These are phyloP conservation scores for Psidium guajava DNA, from an alignment of 345 rosid genomes.

Conservation along the genomic window DNA sequence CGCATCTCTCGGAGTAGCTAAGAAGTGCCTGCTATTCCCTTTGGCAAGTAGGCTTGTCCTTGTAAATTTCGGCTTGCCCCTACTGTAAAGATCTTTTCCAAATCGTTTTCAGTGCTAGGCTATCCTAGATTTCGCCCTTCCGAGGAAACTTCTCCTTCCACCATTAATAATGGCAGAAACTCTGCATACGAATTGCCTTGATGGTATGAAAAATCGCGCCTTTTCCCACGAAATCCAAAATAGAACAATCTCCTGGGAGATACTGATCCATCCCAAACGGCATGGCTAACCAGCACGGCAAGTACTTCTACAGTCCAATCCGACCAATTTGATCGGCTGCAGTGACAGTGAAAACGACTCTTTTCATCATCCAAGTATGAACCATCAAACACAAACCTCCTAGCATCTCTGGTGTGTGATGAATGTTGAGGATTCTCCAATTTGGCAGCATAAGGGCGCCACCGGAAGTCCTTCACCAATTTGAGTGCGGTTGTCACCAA, in stretches of 20 bases:
- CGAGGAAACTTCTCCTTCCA: no score
- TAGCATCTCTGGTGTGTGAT: background rate
- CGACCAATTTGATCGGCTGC: constrained; percentile 9
- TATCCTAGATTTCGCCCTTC: no score
- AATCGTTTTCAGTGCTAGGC: no score
- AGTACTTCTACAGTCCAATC: background rate
- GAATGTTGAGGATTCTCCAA: background rate
- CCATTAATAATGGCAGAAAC: no score
- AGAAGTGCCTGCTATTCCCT: no score
- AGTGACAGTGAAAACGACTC: constrained; percentile 5
- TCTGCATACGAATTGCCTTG: no score
- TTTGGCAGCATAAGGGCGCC: constrained; percentile 13
- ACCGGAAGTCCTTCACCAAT: constrained; percentile 6
- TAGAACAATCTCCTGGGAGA: background rate
- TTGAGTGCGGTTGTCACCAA: constrained; percentile 18
- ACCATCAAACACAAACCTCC: no score
- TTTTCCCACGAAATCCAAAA: background rate
- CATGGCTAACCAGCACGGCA: background rate
- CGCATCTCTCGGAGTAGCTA: no score
- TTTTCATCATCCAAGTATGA: background rate
- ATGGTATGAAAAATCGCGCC: no score
- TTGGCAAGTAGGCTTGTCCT: no score
- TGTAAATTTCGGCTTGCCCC: no score
- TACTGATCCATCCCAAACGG: constrained; percentile 10
- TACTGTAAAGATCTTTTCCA: no score